A percentile compares a stretch with the other conserved stretches of the same genome.
These are phyloP conservation scores for Nigrospora sphaerica DNA, from an alignment of 2,329 filamentous ascomycete species.

Conservation along the genomic window DNA sequence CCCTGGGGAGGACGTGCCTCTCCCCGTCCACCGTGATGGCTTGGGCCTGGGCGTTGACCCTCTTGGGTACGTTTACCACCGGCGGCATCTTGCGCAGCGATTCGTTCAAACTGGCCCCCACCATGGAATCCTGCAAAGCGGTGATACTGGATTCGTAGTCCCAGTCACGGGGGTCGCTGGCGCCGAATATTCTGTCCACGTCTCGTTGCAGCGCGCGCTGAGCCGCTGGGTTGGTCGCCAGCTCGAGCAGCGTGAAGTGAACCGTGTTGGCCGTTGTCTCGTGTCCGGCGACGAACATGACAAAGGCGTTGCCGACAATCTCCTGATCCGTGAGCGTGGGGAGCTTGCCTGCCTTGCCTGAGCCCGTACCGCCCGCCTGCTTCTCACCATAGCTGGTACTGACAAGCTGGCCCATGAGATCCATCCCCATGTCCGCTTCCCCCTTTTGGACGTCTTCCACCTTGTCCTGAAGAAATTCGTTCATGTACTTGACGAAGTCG, in stretches of 20 bases:
- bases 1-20: constrained; percentile 34
- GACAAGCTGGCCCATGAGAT: constrained; percentile 44
- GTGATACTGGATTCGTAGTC: constrained; percentile 63
- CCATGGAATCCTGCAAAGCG: constrained; percentile 59
- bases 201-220: constrained; percentile 64
- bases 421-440: constrained; percentile 38
- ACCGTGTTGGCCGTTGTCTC: constrained; percentile 73
- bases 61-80: constrained; percentile 67
- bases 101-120: constrained; percentile 73
- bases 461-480: constrained; percentile 60
- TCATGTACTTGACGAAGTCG: constrained; percentile 65
- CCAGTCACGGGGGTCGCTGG: constrained; percentile 55
- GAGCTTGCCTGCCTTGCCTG: constrained; percentile 14
- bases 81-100: constrained; percentile 67
- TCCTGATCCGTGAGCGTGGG: constrained; percentile 51
- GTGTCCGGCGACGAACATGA: constrained; percentile 67
- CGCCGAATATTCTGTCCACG: constrained; percentile 57
- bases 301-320: constrained; percentile 65
- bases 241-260: constrained; percentile 62
- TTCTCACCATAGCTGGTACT: constrained; percentile 30
- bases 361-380: constrained; percentile 5
- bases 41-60: constrained; percentile 44
- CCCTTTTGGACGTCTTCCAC: constrained; percentile 29
- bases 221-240: constrained; percentile 57
- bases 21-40: constrained; percentile 50